Evolutionary conservation across 345 rosid genomes (phyloP).

Genomic region (Reutealis trisperma): DNA sequence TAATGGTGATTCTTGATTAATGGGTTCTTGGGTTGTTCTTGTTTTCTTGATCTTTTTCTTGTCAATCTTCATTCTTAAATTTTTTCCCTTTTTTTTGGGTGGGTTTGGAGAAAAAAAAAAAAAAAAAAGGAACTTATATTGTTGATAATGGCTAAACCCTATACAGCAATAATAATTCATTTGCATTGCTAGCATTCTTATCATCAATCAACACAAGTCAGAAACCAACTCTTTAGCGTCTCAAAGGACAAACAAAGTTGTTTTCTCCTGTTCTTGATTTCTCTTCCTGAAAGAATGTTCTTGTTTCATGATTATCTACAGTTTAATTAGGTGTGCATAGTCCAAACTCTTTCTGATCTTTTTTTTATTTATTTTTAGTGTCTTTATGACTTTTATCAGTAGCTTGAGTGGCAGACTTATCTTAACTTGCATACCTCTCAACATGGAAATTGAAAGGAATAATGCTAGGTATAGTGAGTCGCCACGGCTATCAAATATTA

Average conservation of each 20-base stretch:
- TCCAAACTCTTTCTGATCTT: neutral
- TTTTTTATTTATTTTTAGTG: too few relatives aligned
- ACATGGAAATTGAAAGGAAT: too few relatives aligned
- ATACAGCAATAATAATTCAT: neutral
- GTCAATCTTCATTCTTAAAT: neutral
- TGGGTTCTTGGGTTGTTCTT: neutral
- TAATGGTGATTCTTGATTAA: constrained; percentile 37
- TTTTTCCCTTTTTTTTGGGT: neutral
- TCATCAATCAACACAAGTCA: neutral
- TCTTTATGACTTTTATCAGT: neutral
- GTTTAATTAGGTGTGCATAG: neutral
- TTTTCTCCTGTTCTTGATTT: neutral
- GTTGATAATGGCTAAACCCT: too few relatives aligned
- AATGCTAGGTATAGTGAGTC: too few relatives aligned
- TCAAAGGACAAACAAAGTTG: neutral
- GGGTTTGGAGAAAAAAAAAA: neutral
- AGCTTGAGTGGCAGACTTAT: neutral
- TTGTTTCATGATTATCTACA: neutral
- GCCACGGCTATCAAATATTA: too few relatives aligned
- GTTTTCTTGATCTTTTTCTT: neutral
- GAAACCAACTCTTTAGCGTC: neutral
- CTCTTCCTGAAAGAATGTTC: neutral
- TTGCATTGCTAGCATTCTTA: constrained; percentile 14
- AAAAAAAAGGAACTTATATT: neutral
- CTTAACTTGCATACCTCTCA: too few relatives aligned